Evolutionary conservation across 2,329 filamentous ascomycete species (phyloP).

Genomic region (Acrodontium crateriforme): DNA sequence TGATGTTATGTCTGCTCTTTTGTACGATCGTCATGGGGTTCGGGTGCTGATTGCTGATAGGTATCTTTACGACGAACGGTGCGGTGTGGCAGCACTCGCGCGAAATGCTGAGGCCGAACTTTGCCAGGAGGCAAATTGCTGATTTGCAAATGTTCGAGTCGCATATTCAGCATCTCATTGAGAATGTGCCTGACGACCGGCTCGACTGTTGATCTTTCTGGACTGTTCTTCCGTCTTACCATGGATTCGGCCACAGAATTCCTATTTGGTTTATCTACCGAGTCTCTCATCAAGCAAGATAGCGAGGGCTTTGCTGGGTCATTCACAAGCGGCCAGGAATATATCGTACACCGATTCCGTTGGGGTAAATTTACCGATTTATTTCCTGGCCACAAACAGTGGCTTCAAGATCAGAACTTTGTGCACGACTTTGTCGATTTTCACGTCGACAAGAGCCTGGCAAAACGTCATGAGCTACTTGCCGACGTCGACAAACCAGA

Average conservation of each 20-base stretch:
- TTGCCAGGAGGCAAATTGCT: slow-evolving; percentile 37
- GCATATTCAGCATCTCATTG: slow-evolving; percentile 44
- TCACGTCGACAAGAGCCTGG: slow-evolving; percentile 33
- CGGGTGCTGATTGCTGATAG: slow-evolving; percentile 2
- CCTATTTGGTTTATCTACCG: slow-evolving; percentile 42
- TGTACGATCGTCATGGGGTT: background rate
- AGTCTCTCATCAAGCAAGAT: slow-evolving; percentile 14
- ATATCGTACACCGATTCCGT: slow-evolving; percentile 12
- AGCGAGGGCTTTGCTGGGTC: slow-evolving; percentile 20
- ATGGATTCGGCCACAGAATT: slow-evolving; percentile 56
- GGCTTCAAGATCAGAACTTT: slow-evolving; percentile 25
- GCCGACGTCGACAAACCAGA: slow-evolving; percentile 19
- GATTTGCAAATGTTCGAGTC: slow-evolving; percentile 45
- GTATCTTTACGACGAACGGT: slow-evolving; percentile 34
- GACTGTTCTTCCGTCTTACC: slow-evolving; percentile 51
- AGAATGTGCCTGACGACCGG: slow-evolving; percentile 43
- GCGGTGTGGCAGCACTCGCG: slow-evolving; percentile 23
- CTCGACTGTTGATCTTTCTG: slow-evolving; percentile 41
- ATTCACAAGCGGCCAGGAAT: slow-evolving; percentile 20
- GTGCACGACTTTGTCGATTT: slow-evolving; percentile 35
- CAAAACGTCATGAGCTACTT: slow-evolving; percentile 16
- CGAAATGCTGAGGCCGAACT: slow-evolving; percentile 40
- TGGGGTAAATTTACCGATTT: slow-evolving; percentile 12
- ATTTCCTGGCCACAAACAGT: slow-evolving; percentile 21
- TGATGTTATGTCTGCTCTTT: slow-evolving; percentile 19